These are phyloP conservation scores for Huiozyma naganishii DNA, from an alignment of 805 yeast species.

Conservation along the genomic window DNA sequence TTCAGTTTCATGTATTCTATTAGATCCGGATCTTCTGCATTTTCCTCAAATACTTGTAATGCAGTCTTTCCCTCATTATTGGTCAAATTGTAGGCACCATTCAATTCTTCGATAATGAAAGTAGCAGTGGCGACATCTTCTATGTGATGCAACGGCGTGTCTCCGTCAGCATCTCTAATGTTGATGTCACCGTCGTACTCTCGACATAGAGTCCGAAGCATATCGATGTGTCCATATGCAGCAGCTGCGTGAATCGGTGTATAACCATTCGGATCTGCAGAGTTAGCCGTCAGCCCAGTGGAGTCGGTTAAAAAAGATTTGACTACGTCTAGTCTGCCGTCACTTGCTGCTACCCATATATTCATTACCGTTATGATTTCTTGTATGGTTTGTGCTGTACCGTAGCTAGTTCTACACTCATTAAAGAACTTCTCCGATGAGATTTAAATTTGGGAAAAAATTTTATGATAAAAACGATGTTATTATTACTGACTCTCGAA, in stretches of 20 bases:
- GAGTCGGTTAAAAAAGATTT: slow-evolving; percentile 35
- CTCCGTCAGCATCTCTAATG: slow-evolving; percentile 80
- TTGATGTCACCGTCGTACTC: slow-evolving; percentile 70
- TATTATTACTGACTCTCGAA: too few relatives aligned
- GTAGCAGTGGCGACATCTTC: slow-evolving; percentile 63
- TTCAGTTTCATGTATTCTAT: slow-evolving; percentile 47
- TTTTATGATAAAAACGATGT: not conserved
- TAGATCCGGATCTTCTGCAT: slow-evolving; percentile 74
- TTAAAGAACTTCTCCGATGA: not conserved
- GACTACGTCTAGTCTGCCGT: slow-evolving; percentile 55
- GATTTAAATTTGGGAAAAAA: not conserved
- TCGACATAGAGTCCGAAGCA: slow-evolving; percentile 32
- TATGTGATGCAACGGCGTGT: slow-evolving; percentile 86
- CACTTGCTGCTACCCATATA: slow-evolving; percentile 94
- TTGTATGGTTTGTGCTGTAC: not conserved
- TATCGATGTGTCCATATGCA: slow-evolving; percentile 71
- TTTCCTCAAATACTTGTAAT: slow-evolving; percentile 66
- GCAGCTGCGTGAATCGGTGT: slow-evolving; percentile 98
- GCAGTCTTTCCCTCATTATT: slow-evolving; percentile 73
- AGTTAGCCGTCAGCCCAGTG: slow-evolving; percentile 51
- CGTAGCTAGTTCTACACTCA: not conserved
- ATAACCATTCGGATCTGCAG: slow-evolving; percentile 86
- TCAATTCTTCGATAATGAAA: slow-evolving; percentile 50
- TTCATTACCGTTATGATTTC: slow-evolving; percentile 32
- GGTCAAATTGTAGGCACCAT: slow-evolving; percentile 52